These are phyloP conservation scores for Myxozyma kluyveri DNA, from an alignment of 805 yeast species.

Conservation along the genomic window DNA sequence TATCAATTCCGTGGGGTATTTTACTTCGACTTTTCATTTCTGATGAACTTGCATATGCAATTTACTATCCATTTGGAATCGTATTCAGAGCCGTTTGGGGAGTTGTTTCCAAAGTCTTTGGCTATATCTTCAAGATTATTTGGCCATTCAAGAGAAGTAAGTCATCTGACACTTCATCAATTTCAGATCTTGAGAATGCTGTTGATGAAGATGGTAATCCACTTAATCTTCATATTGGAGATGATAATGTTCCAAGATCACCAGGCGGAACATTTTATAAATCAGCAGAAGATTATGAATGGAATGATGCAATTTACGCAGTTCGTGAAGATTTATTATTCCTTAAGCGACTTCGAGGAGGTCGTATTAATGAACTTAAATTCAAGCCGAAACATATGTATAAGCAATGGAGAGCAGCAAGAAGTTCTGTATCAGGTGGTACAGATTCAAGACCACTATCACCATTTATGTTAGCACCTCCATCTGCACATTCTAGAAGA, in stretches of 20 bases:
- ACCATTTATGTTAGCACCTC: background rate
- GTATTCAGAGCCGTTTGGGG: constrained; percentile 19
- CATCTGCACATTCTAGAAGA: background rate
- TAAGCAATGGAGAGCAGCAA: constrained; percentile 28
- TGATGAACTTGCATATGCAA: constrained; percentile 47
- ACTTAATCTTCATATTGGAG: background rate
- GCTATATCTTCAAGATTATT: constrained; percentile 1
- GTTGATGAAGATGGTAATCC: constrained; percentile 5
- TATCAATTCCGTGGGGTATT: constrained; percentile 77
- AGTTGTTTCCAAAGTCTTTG: constrained; percentile 3
- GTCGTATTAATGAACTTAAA: constrained; percentile 39
- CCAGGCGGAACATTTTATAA: constrained; percentile 15
- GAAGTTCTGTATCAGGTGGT: constrained; percentile 21
- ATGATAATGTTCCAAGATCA: constrained; percentile 8
- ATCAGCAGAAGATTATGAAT: constrained; percentile 32
- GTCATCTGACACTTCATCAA: background rate
- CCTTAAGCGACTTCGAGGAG: constrained; percentile 41
- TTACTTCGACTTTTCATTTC: constrained; percentile 72
- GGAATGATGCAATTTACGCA: constrained; percentile 44
- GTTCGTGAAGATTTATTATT: constrained; percentile 41
- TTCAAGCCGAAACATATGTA: constrained; percentile 32
- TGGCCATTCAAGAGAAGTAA: constrained; percentile 27
- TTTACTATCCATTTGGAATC: constrained; percentile 24
- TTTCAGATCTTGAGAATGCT: constrained; percentile 28
- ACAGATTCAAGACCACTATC: background rate